Percentiles rank a stretch among this genome's conserved stretches.
Evolutionary conservation across 2,329 filamentous ascomycete species (phyloP).

Genomic region (Parastagonospora nodorum): DNA sequence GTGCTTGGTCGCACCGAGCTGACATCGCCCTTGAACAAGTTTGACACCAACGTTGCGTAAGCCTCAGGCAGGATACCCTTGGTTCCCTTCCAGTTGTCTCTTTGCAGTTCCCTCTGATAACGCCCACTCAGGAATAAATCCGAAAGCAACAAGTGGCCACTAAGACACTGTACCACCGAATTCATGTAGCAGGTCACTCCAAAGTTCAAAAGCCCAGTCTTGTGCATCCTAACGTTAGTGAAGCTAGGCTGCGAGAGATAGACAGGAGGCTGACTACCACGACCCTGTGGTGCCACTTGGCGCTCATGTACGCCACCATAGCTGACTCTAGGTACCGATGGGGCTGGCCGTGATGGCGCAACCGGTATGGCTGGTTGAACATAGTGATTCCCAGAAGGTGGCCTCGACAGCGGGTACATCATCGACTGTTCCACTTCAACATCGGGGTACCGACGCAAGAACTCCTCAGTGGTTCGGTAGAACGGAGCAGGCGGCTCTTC

Average conservation of each 20-base stretch:
- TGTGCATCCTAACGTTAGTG: conserved; percentile 57
- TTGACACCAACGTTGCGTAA: conserved; percentile 65
- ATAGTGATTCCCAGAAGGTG: conserved; percentile 50
- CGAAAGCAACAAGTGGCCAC: conserved; percentile 68
- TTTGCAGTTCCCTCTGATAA: conserved; percentile 64
- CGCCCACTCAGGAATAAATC: conserved; percentile 68
- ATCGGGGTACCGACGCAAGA: conserved; percentile 79
- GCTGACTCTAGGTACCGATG: conserved; percentile 64
- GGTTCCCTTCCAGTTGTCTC: conserved; percentile 67
- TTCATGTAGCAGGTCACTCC: conserved; percentile 91
- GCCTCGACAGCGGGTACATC: conserved; percentile 50
- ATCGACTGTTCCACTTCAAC: conserved; percentile 63
- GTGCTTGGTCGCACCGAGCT: conserved; percentile 52
- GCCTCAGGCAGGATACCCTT: conserved; percentile 66
- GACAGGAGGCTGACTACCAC: conserved; percentile 46
- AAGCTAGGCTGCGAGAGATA: conserved; percentile 54
- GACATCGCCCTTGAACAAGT: conserved; percentile 65
- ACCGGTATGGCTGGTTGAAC: conserved; percentile 61
- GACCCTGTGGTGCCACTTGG: conserved; percentile 39
- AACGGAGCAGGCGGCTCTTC: conserved; percentile 42
- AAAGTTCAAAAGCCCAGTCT: conserved; percentile 79
- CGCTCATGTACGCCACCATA: conserved; percentile 81
- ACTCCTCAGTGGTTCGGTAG: conserved; percentile 79
- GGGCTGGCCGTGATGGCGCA: conserved; percentile 63
- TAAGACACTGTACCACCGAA: conserved; percentile 82